Evolutionary conservation across 352 stramenopile genomes (phyloP).

Genomic region (Phytophthora pisi): DNA sequence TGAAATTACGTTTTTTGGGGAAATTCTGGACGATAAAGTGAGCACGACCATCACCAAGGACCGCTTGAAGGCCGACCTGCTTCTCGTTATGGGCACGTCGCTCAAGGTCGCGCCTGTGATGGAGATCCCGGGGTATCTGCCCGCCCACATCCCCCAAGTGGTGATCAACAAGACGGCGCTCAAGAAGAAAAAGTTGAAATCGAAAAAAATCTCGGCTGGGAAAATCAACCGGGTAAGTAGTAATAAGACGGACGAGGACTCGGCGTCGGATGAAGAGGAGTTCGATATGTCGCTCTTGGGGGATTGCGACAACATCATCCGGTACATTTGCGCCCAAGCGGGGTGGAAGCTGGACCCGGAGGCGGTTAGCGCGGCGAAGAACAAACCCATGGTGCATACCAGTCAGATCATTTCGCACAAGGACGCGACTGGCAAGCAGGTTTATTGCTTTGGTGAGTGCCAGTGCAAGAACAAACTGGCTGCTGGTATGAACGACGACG

Average conservation of each 20-base stretch:
- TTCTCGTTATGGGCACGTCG: conserved; percentile 98
- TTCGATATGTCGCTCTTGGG: conserved; percentile 87
- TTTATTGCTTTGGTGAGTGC: conserved; percentile 50
- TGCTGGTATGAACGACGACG: conserved; percentile 34
- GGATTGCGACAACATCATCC: conserved; percentile 79
- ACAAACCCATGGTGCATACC: conserved; percentile 12
- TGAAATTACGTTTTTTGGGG: conserved; percentile 98
- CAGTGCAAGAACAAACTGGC: conserved; percentile 56
- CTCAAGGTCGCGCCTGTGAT: conserved; percentile 96
- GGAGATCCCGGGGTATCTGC: conserved; percentile 88
- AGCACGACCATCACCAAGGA: conserved; percentile 77
- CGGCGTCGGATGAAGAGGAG: conserved; percentile 44
- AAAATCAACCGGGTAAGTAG: conserved; percentile 26
- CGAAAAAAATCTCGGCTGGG: conserved; percentile 37
- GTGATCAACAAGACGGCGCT: conserved; percentile 92
- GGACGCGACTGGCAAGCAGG: conserved; percentile 25
- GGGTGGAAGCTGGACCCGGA: conserved; percentile 48
- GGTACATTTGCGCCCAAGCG: conserved; percentile 64
- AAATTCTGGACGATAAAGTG: conserved; percentile 92
- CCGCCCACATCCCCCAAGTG: conserved; percentile 80
- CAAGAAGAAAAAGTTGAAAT: conserved; percentile 73
- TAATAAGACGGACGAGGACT: conserved; percentile 23
- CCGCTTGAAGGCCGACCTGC: conserved; percentile 88
- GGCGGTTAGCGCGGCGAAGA: conserved; percentile 18
- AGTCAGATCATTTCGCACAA: conserved; percentile 37